phyloP scores from a whole-genome alignment of 2,329 filamentous ascomycete genomes.

The Ophiognomonia clavigignenti-juglandacearum region DNA sequence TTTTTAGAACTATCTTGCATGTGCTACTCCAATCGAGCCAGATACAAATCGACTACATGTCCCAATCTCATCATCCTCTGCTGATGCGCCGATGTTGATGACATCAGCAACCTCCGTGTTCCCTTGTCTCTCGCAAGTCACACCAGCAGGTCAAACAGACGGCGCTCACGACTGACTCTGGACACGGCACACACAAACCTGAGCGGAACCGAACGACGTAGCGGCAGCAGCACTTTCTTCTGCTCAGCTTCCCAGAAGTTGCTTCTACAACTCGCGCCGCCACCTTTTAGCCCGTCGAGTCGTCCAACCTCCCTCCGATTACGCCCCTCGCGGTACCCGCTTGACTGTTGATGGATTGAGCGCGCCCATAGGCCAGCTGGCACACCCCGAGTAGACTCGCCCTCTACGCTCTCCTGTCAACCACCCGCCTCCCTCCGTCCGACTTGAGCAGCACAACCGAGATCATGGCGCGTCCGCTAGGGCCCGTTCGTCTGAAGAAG shows the following conservation, averaged over 20 bases:
- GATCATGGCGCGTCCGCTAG: conserved; percentile 54
- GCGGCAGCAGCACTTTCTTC: neutral
- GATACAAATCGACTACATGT: conserved; percentile 4
- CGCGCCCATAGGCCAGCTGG: conserved; percentile 11
- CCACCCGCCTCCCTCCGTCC: neutral
- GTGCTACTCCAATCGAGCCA: conserved; percentile 6
- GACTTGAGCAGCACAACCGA: conserved; percentile 20
- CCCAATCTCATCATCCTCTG: neutral
- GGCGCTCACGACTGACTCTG: neutral
- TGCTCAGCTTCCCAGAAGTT: neutral
- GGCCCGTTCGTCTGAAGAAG: conserved; percentile 69
- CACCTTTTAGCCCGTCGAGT: neutral
- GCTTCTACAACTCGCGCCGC: neutral
- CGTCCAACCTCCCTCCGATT: neutral
- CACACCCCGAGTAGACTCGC: conserved; percentile 8
- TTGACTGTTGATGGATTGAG: conserved; percentile 14
- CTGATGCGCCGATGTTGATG: neutral
- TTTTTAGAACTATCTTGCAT: conserved; percentile 3
- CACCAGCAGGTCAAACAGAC: no score
- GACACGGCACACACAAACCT: neutral
- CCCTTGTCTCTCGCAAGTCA: neutral
- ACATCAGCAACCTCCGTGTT: conserved; percentile 10
- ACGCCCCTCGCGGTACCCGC: neutral
- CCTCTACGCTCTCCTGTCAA: neutral
- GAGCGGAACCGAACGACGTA: neutral